Evolutionary conservation across 2,329 filamentous ascomycete genomes (phyloP).

Genomic region (Aureobasidium musti): DNA sequence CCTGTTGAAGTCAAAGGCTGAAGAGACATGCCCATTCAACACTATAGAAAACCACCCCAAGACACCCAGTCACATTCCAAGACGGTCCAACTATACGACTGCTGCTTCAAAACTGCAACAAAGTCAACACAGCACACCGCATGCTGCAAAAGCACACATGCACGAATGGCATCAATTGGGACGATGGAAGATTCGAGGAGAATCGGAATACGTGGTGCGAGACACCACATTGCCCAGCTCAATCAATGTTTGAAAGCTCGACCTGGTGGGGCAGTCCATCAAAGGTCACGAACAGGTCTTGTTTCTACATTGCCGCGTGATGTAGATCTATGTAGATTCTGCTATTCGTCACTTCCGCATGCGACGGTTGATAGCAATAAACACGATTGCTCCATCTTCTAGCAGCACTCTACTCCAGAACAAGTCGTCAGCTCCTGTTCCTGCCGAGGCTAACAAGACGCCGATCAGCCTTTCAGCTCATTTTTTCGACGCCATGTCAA

Average conservation of each 20-base stretch:
- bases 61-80: background rate
- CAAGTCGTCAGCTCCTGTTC: background rate
- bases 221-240: background rate
- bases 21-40: background rate
- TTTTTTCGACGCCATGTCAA: conserved; percentile 16
- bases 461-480: conserved; percentile 6
- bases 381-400: background rate
- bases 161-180: background rate
- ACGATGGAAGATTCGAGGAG: background rate
- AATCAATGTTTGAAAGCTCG: background rate
- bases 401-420: background rate
- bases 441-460: background rate
- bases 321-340: conserved; percentile 1
- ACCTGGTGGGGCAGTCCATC: background rate
- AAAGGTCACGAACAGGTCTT: too few species aligned
- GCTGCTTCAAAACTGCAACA: too few species aligned
- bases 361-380: background rate
- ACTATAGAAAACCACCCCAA: background rate
- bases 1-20: conserved; percentile 19
- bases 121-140: background rate
- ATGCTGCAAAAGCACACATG: background rate
- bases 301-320: background rate
- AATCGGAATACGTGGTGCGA: too few species aligned
- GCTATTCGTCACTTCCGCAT: too few species aligned
- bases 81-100: background rate